These are phyloP conservation scores for Solanum peruvianum DNA, from an alignment of 257 asterid genomes.

Conservation along the genomic window DNA sequence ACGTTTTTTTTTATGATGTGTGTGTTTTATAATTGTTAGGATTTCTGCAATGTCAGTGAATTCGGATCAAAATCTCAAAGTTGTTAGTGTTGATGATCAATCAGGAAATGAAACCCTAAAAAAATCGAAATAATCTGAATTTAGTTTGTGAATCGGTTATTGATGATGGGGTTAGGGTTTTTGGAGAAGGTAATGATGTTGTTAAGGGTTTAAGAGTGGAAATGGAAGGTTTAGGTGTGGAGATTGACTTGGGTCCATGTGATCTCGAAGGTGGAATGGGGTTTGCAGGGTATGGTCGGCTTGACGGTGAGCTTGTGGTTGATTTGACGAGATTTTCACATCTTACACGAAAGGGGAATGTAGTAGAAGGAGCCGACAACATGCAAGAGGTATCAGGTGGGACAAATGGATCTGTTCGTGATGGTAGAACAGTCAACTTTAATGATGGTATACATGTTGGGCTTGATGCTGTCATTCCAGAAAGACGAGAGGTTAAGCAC, in stretches of 20 bases:
- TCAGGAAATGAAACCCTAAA: slow-evolving; percentile 22
- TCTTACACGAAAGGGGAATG: neutral
- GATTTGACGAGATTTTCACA: neutral
- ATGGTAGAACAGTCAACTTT: neutral
- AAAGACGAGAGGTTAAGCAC: slow-evolving; percentile 15
- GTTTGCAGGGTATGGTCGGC: neutral
- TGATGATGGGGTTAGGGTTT: slow-evolving; percentile 37
- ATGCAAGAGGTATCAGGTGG: neutral
- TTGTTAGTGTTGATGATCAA: slow-evolving; percentile 3
- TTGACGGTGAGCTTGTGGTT: neutral
- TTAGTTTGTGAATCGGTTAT: slow-evolving; percentile 1
- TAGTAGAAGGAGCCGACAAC: neutral
- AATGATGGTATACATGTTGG: neutral
- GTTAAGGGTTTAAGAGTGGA: neutral
- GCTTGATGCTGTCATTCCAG: slow-evolving; percentile 7
- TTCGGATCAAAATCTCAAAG: slow-evolving; percentile 8
- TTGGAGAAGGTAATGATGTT: slow-evolving; percentile 3
- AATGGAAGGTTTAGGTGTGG: neutral
- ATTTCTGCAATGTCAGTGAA: slow-evolving; percentile 19
- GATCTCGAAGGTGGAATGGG: neutral
- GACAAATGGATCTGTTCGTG: neutral
- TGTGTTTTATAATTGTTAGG: slow-evolving; percentile 20
- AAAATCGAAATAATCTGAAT: slow-evolving; percentile 8
- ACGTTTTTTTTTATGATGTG: too few relatives aligned
- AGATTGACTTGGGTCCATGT: neutral